These are phyloP conservation scores for Singerocomus rubriflavus DNA, from an alignment of 1,284 basidiomycete species.

Conservation along the genomic window DNA sequence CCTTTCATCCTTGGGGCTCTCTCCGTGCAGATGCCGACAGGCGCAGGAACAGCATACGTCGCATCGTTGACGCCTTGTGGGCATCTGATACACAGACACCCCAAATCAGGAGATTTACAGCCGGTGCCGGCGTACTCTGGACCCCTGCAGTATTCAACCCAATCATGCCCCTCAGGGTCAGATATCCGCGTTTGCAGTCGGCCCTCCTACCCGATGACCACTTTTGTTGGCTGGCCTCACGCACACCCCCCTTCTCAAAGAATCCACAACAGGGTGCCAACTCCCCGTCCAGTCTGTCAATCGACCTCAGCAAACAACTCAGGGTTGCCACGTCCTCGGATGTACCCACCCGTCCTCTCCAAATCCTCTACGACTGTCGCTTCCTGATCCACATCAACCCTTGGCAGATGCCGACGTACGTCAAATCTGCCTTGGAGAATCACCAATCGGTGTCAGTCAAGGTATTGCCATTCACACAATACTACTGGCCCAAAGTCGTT, in stretches of 20 bases:
- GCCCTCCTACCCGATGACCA: conserved; percentile 21
- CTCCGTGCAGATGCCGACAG: conserved; percentile 55
- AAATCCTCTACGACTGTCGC: conserved; percentile 58
- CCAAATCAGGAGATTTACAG: conserved; percentile 33
- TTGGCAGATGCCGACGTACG: conserved; percentile 37
- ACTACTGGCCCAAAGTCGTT: conserved; percentile 49
- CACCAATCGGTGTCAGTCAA: conserved; percentile 24
- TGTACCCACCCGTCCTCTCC: conserved; percentile 20
- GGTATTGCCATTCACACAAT: conserved; percentile 40
- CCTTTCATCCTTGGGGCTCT: conserved; percentile 72
- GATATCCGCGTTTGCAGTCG: conserved; percentile 13
- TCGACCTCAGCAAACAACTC: conserved; percentile 40
- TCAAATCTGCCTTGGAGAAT: conserved; percentile 14
- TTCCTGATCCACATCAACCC: conserved; percentile 50
- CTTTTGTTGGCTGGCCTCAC: conserved; percentile 31
- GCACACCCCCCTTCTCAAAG: conserved; percentile 30
- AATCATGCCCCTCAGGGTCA: conserved; percentile 24
- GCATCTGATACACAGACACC: conserved; percentile 20
- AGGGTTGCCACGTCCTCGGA: conserved; percentile 3
- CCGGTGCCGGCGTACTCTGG: conserved; percentile 64
- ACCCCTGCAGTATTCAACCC: conserved; percentile 42
- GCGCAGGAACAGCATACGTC: conserved; percentile 40
- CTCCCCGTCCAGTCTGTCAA: conserved; percentile 19
- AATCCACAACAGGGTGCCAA: conserved; percentile 26
- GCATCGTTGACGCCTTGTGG: conserved; percentile 50